Evolutionary conservation across 2,329 filamentous ascomycete genomes (phyloP), one percentile per base, ranked within the genome.

Genomic region (Parafenestella ontariensis): DNA sequence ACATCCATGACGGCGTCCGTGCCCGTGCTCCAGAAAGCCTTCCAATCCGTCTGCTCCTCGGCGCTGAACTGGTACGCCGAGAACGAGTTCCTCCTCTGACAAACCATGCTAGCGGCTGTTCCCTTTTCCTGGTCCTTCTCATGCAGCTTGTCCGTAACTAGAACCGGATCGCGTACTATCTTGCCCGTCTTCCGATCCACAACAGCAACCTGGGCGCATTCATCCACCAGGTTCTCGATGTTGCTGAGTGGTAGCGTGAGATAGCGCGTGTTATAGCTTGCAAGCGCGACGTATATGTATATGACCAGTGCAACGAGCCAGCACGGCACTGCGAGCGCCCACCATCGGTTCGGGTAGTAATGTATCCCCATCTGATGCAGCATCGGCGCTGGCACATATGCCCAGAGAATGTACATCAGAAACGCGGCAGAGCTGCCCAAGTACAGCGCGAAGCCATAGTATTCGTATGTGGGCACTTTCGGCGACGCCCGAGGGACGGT

Each of bases 1-100:
- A 99, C 89, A 78, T 99, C 95, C 90, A 99, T 90, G 7, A 98
- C 95, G 1, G 92, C 95, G 81, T 99, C 95, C 0, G 95, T 99
- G 17, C 95, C 92, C 66, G 91, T 88, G 69, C 87, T 92, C 95
- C 95, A 99, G 17, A 96, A 83, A 54, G 82, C 84, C 69, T 83
- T 87, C 94, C 95, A 98, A 70, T 92, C 85, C 61, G 85, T 76
- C 44, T 79, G 74, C 57, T 77, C 69, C 20, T 65, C 74, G 66
- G 56, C 75, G 67, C 59, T 76, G 55, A 73, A 77, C 33, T 72
- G 68, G 48, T 76, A 72, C 49, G 65, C 62, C 45, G 62, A 66
- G 52, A 72, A 65, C 39, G 70, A 71, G 59, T 56, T 57, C 23
- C 62, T 66, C 47, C 65, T 49, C 56, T 67, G 1, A 73, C 79